Conservation (phyloP, 345 rosid genomes). For the Acer yangbiense region DNA sequence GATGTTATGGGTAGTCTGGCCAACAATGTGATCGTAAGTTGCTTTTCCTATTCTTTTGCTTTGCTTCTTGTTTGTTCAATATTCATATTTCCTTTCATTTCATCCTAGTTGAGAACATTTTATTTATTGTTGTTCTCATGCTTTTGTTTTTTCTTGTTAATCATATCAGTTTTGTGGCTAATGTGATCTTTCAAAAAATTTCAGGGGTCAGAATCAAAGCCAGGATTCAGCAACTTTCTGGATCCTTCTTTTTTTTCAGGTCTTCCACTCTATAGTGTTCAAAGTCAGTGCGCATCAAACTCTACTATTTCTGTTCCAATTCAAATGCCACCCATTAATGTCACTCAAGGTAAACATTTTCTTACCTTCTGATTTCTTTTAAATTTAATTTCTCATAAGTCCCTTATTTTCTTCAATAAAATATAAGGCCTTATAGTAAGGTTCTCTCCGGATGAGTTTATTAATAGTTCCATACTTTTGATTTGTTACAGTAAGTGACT, state of each 20-base stretch:
- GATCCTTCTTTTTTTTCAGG: constrained; percentile 61
- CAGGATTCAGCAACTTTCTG: constrained; percentile 39
- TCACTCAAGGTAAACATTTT: constrained; percentile 46
- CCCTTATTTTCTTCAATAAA: not conserved
- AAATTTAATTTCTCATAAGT: not conserved
- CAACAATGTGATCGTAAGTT: constrained; percentile 54
- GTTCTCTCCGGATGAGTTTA: not conserved
- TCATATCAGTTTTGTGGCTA: constrained; percentile 5
- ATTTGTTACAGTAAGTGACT: not conserved
- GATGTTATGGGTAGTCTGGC: constrained; percentile 42
- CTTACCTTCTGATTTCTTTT: constrained; percentile 4
- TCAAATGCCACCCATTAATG: constrained; percentile 16
- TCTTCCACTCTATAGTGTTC: constrained; percentile 61
- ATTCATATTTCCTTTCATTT: constrained; percentile 13
- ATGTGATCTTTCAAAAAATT: constrained; percentile 29
- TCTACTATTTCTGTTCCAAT: constrained; percentile 38
- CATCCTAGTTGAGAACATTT: not conserved
- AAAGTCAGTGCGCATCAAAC: constrained; percentile 48
- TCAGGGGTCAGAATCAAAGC: constrained; percentile 67
- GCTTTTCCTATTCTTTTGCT: constrained; percentile 14
- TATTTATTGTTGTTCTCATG: not conserved
- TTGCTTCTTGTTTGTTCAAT: not conserved
- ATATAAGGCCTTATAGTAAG: not conserved
- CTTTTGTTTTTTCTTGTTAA: constrained; percentile 11
- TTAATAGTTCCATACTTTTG: not conserved